Conservation (phyloP, 176 grass and related monocot species). For the Dactylis glomerata region DNA sequence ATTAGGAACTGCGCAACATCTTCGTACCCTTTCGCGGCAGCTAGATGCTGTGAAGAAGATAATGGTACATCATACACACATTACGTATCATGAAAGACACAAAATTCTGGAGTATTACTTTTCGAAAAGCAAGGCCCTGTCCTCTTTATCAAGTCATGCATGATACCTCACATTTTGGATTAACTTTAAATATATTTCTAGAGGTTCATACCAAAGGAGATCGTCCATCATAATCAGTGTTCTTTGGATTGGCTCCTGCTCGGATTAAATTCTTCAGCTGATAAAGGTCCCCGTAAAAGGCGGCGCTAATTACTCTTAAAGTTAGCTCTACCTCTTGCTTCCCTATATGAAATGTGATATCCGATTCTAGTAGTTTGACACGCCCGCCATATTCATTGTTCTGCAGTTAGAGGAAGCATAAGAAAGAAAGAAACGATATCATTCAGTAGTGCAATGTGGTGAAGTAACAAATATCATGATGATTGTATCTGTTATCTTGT, state of each 20-base stretch:
- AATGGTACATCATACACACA: not conserved
- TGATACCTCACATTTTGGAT: too few species aligned
- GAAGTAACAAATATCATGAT: not conserved
- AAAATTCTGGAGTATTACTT: not conserved
- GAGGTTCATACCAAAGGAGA: constrained; percentile 65
- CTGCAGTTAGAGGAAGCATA: constrained; percentile 27
- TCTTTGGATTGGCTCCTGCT: constrained; percentile 87
- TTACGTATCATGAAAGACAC: not conserved
- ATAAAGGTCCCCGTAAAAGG: constrained; percentile 78
- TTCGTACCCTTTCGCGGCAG: constrained; percentile 71
- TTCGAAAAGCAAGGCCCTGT: too few species aligned
- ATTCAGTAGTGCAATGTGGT: not conserved
- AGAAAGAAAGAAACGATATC: not conserved
- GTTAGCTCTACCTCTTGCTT: constrained; percentile 93
- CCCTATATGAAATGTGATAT: constrained; percentile 87
- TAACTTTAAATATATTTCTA: not conserved
- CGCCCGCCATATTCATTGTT: constrained; percentile 51
- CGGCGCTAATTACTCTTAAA: constrained; percentile 70
- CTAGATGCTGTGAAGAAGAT: constrained; percentile 66
- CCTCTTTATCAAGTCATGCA: too few species aligned
- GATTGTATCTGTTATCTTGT: not conserved
- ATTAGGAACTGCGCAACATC: constrained; percentile 77
- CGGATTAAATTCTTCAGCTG: constrained; percentile 73
- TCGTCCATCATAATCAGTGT: constrained; percentile 83
- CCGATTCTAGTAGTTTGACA: constrained; percentile 78